These are phyloP conservation scores for Podospora comata DNA, from an alignment of 495 filamentous ascomycete genomes.

Conservation along the genomic window DNA sequence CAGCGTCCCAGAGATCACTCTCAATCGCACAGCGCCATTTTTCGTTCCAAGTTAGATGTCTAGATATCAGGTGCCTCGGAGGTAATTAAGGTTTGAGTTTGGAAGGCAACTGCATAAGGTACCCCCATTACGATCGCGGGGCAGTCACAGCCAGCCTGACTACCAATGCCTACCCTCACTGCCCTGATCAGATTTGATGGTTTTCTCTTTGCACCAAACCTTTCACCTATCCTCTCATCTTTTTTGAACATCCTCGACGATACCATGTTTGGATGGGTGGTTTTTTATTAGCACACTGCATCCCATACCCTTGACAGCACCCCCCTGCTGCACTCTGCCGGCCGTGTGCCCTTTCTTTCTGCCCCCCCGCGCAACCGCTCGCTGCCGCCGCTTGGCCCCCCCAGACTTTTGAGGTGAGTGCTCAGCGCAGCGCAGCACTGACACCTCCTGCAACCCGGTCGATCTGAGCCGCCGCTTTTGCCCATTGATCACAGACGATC, in stretches of 20 bases:
- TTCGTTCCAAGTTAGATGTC: not conserved
- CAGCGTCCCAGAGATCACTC: not conserved
- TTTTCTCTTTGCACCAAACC: not conserved
- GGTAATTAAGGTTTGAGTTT: not conserved
- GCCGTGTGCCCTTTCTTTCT: conserved; percentile 3
- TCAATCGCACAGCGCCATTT: not conserved
- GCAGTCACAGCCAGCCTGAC: not conserved
- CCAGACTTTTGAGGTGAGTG: not conserved
- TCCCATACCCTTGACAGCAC: not conserved
- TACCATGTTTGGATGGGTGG: not conserved
- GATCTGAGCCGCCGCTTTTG: conserved; percentile 22
- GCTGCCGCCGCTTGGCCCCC: conserved; percentile 18
- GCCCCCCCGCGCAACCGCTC: conserved; percentile 10
- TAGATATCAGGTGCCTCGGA: not conserved
- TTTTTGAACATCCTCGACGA: not conserved
- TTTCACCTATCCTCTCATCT: not conserved
- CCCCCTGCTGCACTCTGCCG: conserved; percentile 2
- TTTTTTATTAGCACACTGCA: not conserved
- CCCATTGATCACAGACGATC: conserved; percentile 29
- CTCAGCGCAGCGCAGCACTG: conserved; percentile 17
- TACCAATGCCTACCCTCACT: no score
- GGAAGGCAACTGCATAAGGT: not conserved
- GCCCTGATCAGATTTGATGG: no score
- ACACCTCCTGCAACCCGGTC: conserved; percentile 20
- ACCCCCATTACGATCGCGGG: not conserved